Evolutionary conservation across 2,329 filamentous ascomycete species (phyloP).

Genomic region (Claviceps capensis): DNA sequence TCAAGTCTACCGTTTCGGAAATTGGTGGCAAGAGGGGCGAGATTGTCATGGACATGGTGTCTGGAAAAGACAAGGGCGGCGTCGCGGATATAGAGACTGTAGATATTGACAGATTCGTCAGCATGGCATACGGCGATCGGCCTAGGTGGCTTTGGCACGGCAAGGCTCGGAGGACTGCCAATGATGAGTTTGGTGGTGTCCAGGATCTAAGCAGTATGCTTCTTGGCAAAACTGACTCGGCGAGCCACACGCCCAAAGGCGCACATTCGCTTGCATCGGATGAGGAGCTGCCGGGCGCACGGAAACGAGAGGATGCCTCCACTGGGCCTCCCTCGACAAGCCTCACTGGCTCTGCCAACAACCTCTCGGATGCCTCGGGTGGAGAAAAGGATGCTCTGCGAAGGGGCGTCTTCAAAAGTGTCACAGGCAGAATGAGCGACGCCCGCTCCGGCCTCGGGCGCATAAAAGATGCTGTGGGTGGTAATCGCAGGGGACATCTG

Average conservation of each 20-base stretch:
- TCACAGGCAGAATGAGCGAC: constrained; percentile 66
- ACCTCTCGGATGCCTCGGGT: constrained; percentile 30
- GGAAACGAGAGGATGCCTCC: constrained; percentile 30
- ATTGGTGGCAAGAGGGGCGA: constrained; percentile 88
- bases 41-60: constrained; percentile 90
- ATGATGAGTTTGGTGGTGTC: constrained; percentile 28
- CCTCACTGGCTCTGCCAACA: constrained; percentile 31
- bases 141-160: constrained; percentile 93
- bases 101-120: constrained; percentile 73
- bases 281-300: constrained; percentile 31
- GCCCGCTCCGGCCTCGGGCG: constrained; percentile 70
- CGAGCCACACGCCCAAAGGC: constrained; percentile 29
- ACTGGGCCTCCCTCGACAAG: constrained; percentile 27
- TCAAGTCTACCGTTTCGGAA: constrained; percentile 90
- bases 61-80: constrained; percentile 70
- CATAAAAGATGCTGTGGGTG: constrained; percentile 74
- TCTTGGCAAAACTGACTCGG: constrained; percentile 40
- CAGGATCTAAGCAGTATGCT: constrained; percentile 32
- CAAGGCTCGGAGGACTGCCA: constrained; percentile 56
- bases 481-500: constrained; percentile 37
- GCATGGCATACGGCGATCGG: constrained; percentile 65
- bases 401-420: constrained; percentile 61
- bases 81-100: constrained; percentile 88
- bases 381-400: constrained; percentile 43
- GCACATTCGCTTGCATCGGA: constrained; percentile 37